Percentiles rank a stretch among this genome's conserved stretches.
phyloP scores from a whole-genome alignment of 371 early-diverging fungal genomes.

The Mucor velutinosus region DNA sequence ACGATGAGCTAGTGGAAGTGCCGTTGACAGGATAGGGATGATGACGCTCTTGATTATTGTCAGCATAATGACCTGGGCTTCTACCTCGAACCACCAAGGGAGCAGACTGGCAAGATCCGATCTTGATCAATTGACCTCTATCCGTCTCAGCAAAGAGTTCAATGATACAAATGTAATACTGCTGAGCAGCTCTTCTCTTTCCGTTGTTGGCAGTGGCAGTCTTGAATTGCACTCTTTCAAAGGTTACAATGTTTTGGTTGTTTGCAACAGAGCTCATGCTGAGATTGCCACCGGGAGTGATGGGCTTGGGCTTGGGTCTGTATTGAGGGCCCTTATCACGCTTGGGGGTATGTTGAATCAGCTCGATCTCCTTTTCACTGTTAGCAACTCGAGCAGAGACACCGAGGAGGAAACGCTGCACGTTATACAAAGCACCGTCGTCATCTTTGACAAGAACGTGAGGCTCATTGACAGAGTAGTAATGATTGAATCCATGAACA shows the following conservation, averaged over 20 bases:
- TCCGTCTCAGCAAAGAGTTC: conserved; percentile 63
- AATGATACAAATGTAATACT: conserved; percentile 70
- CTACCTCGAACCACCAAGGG: conserved; percentile 85
- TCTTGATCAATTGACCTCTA: conserved; percentile 35
- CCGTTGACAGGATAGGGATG: background rate
- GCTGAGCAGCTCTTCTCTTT: conserved; percentile 78
- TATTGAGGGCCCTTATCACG: conserved; percentile 85
- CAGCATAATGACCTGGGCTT: conserved; percentile 83
- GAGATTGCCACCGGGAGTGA: conserved; percentile 53
- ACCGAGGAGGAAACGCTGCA: conserved; percentile 60
- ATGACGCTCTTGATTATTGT: conserved; percentile 25
- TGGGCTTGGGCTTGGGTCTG: conserved; percentile 58
- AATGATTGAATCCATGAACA: conserved; percentile 46
- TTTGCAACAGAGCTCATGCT: conserved; percentile 33
- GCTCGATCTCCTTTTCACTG: conserved; percentile 62
- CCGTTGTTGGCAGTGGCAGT: conserved; percentile 87
- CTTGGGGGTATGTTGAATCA: conserved; percentile 86
- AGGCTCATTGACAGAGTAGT: conserved; percentile 34
- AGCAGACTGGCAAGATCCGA: conserved; percentile 69
- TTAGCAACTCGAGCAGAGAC: conserved; percentile 60
- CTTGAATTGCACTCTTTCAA: conserved; percentile 89
- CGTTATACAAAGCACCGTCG: conserved; percentile 15
- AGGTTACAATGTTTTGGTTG: conserved; percentile 57
- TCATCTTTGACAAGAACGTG: conserved; percentile 47
- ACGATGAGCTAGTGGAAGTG: background rate